phyloP scores from a whole-genome alignment of 2,329 filamentous ascomycete genomes.

The Botrytis aclada region DNA sequence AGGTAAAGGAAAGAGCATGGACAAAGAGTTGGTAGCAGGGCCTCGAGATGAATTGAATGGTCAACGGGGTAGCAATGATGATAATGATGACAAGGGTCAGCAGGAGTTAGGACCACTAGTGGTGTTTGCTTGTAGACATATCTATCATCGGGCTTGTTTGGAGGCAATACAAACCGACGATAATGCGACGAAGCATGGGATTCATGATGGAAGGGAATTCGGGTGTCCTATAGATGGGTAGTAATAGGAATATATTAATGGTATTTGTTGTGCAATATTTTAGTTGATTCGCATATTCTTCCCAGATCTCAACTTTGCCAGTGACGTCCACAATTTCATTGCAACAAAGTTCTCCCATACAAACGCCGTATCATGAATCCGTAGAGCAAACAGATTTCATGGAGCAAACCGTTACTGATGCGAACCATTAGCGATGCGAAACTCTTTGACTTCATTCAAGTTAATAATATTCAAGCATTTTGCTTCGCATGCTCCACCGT shows the following conservation, averaged over 20 bases:
- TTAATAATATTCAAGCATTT: not conserved
- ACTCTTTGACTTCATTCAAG: not conserved
- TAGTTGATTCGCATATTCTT: not conserved
- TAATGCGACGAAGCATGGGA: conserved; percentile 45
- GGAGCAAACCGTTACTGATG: not conserved
- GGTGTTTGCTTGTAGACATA: conserved; percentile 67
- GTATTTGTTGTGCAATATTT: conserved; percentile 5
- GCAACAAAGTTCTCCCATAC: no score
- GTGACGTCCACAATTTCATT: not conserved
- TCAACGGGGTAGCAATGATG: conserved; percentile 31
- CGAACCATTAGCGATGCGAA: not conserved
- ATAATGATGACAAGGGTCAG: conserved; percentile 40
- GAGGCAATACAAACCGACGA: conserved; percentile 62
- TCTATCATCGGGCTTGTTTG: conserved; percentile 66
- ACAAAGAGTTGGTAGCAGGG: conserved; percentile 41
- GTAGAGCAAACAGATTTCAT: not conserved
- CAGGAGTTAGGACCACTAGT: conserved; percentile 62
- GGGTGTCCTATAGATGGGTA: conserved; percentile 43
- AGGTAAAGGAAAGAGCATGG: conserved; percentile 37
- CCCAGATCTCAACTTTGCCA: not conserved
- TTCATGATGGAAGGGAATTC: conserved; percentile 47
- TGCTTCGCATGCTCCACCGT: not conserved
- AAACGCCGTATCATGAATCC: not conserved
- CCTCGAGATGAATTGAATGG: conserved; percentile 37
- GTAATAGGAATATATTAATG: conserved; percentile 35